These are phyloP conservation scores for Vickermania ingenoplastis DNA, from an alignment of 208 protist species.

Conservation along the genomic window DNA sequence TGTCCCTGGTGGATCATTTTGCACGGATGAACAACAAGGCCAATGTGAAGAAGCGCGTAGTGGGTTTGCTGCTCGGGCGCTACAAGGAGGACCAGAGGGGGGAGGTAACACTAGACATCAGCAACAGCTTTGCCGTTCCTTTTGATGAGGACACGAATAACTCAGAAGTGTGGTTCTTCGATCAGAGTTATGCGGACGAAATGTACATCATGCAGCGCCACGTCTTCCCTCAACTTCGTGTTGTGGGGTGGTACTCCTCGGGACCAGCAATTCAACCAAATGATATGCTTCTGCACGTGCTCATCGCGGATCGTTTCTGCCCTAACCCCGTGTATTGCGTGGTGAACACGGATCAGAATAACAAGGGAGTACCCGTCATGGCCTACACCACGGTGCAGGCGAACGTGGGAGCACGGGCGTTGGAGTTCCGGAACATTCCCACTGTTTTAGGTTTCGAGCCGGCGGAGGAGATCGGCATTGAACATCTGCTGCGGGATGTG, in stretches of 20 bases:
- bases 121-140: conserved; percentile 98
- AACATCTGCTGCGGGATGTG: conserved; percentile 98
- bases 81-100: conserved; percentile 41
- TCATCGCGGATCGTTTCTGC: conserved; percentile 90
- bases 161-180: conserved; percentile 98
- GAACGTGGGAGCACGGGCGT: conserved; percentile 52
- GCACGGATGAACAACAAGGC: conserved; percentile 93
- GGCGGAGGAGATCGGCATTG: conserved; percentile 99
- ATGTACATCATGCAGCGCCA: conserved; percentile 99
- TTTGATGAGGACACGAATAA: conserved; percentile 99
- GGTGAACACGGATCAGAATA: conserved; percentile 83
- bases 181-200: conserved; percentile 92
- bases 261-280: conserved; percentile 93
- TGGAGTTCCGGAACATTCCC: conserved; percentile 87
- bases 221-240: conserved; percentile 95
- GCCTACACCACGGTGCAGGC: conserved; percentile 87
- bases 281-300: conserved; percentile 97
- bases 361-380: conserved; percentile 83
- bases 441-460: conserved; percentile 94
- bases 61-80: conserved; percentile 95
- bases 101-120: conserved; percentile 77
- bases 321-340: conserved; percentile 89
- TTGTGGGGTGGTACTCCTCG: conserved; percentile 99
- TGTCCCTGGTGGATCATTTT: conserved; percentile 99
- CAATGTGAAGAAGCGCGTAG: conserved; percentile 91